A percentile compares a stretch with the other conserved stretches of the same genome.
phyloP scores from a whole-genome alignment of 306 rosid species.

The Trifolium repens region DNA sequence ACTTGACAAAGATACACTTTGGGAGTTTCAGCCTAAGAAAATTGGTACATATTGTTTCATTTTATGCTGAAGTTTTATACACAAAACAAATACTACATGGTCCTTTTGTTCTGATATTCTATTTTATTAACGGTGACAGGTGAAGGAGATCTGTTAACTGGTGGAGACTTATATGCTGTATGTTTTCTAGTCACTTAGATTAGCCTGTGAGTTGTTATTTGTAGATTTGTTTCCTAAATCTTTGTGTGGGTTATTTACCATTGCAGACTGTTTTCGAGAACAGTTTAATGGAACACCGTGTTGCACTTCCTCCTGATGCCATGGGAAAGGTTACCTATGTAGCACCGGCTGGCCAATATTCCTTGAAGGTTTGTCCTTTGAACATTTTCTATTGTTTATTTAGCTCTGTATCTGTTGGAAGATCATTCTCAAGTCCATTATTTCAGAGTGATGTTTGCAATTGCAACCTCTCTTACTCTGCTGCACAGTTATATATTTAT shows the following conservation, averaged over 20 bases:
- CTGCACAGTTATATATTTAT: constrained; percentile 26
- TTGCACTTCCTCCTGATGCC: constrained; percentile 90
- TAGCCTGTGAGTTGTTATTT: constrained; percentile 28
- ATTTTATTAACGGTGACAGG: constrained; percentile 57
- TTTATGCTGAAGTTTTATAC: background rate
- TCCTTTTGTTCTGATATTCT: constrained; percentile 34
- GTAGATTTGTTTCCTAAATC: constrained; percentile 33
- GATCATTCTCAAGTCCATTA: constrained; percentile 7
- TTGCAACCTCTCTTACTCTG: constrained; percentile 26
- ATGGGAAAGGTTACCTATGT: constrained; percentile 95
- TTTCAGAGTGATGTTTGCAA: constrained; percentile 25
- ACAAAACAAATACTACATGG: background rate
- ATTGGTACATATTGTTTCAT: constrained; percentile 53
- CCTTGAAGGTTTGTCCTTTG: constrained; percentile 67
- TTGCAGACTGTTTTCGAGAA: constrained; percentile 89
- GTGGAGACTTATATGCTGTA: constrained; percentile 98
- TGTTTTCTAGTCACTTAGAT: constrained; percentile 47
- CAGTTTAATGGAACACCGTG: constrained; percentile 90
- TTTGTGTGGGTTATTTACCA: constrained; percentile 32
- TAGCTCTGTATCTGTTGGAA: constrained; percentile 12
- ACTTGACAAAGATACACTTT: constrained; percentile 90
- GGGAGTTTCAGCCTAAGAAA: constrained; percentile 96
- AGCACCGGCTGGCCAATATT: constrained; percentile 96
- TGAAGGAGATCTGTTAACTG: constrained; percentile 89
- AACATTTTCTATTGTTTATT: constrained; percentile 24